Conservation (phyloP, 768 basidiomycete genomes). For the Boletus vermiculosoides region DNA sequence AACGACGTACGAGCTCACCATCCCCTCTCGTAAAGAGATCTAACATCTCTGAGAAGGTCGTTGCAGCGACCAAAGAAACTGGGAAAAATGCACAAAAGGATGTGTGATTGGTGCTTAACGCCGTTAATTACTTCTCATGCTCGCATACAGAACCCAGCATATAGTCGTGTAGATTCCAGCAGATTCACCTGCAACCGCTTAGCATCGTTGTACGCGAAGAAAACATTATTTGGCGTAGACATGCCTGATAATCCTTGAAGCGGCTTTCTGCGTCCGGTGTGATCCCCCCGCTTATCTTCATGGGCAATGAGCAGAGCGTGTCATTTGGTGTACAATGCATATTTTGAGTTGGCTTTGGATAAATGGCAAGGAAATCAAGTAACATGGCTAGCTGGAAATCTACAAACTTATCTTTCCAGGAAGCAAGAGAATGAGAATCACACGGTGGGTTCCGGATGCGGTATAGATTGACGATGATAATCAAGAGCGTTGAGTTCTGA, state of each 20-base stretch:
- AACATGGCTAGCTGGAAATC: neutral
- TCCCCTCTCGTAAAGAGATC: neutral
- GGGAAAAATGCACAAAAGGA: slow-evolving; percentile 18
- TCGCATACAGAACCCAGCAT: neutral
- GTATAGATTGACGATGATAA: neutral
- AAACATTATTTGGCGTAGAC: neutral
- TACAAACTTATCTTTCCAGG: neutral
- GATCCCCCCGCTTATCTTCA: neutral
- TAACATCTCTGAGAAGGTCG: slow-evolving; percentile 11
- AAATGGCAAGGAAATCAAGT: neutral
- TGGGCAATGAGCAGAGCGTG: neutral
- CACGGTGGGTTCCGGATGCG: neutral
- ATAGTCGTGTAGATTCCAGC: neutral
- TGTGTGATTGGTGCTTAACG: neutral
- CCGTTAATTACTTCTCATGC: neutral
- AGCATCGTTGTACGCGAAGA: neutral
- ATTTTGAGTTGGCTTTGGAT: neutral
- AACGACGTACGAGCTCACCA: neutral
- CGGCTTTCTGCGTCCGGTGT: no score
- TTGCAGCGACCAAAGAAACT: slow-evolving; percentile 16
- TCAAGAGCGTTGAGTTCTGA: neutral
- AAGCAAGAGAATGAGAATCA: neutral
- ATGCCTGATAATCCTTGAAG: neutral
- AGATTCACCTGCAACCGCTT: neutral
- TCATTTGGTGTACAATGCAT: neutral